Evolutionary conservation across 2,329 filamentous ascomycete genomes (phyloP), one percentile per base, ranked within the genome.

Genomic region (Dendrostoma leiphaemia): DNA sequence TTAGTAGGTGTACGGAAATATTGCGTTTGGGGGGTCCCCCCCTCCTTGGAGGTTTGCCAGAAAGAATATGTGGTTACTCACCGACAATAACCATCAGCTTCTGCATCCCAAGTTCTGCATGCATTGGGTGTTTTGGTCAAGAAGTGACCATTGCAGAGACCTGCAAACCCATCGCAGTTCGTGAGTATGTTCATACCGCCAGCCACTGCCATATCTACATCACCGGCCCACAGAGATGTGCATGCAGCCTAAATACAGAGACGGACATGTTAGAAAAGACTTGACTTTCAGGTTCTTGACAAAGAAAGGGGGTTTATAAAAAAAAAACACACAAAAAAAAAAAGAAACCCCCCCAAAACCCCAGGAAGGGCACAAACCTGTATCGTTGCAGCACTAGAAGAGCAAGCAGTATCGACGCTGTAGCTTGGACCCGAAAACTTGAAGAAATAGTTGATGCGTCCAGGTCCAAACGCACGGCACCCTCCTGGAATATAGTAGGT

Each of bases 161-260:
- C 82, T 44, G 81, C 76, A 70, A 83, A 83, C 70, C 81, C 82
- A 65, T 86, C 83, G 0, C 83, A 82, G 65, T 84, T 85, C 45
- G 82, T 85, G 53, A 86, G 62, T 13, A 86, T 76, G 59, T 85
- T 86, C 23, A 82, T 67, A 56, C 83, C 83, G 60, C 84, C 83
- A 23, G 81, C 80, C 47, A 83, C 78, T 2, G 82, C 84, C 35
- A 81, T 85, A 63, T 86, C 83, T 61, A 80, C 84, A 61, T 86
- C 82, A 45, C 82, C 80, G 26, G 76, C 76, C 77, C 81, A 83
- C 1, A 87, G 74, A 2, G 82, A 82, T 26, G 78, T 83, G 67
- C 83, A 86, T 4, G 34, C 34, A 15, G 48, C 13, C 9, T 60
- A 31, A 9, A 40, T 8, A 40, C 4, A 8, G 37, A 13, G n/a